Percentiles rank a stretch among this genome's conserved stretches.
These are phyloP conservation scores for Strigomonas culicis DNA, from an alignment of 208 protist species.

Conservation along the genomic window DNA sequence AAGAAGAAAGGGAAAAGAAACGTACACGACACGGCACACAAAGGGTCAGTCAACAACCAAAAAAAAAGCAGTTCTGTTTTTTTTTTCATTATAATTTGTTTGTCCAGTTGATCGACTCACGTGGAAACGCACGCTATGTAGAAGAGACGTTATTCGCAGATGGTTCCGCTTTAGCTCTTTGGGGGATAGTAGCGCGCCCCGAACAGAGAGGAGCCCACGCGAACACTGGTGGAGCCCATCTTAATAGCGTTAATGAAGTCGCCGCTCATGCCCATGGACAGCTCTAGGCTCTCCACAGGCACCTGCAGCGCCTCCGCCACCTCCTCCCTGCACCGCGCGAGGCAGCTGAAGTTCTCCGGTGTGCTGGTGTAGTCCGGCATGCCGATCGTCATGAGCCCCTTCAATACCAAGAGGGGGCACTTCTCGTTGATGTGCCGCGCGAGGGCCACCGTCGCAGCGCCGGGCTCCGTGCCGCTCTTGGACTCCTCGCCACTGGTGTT, in stretches of 20 bases:
- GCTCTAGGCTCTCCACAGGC: conserved; percentile 43
- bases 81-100: background rate
- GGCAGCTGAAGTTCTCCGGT: conserved; percentile 86
- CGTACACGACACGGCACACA: background rate
- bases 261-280: conserved; percentile 97
- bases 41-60: background rate
- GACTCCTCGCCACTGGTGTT: conserved; percentile 94
- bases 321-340: conserved; percentile 51
- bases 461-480: conserved; percentile 88
- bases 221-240: conserved; percentile 92
- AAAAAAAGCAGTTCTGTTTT: background rate
- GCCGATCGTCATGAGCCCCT: conserved; percentile 98
- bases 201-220: conserved; percentile 95
- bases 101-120: background rate
- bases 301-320: conserved; percentile 59
- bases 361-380: conserved; percentile 76
- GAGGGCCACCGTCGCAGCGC: conserved; percentile 61
- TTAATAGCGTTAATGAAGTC: conserved; percentile 95
- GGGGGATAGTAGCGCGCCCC: conserved; percentile 84
- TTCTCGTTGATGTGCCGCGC: conserved; percentile 56
- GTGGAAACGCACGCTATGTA: background rate
- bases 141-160: background rate
- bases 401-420: conserved; percentile 82
- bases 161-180: conserved; percentile 22
- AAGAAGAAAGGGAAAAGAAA: background rate